These are phyloP conservation scores for Leishmania tarentolae DNA, from an alignment of 208 protist genomes.

Conservation along the genomic window DNA sequence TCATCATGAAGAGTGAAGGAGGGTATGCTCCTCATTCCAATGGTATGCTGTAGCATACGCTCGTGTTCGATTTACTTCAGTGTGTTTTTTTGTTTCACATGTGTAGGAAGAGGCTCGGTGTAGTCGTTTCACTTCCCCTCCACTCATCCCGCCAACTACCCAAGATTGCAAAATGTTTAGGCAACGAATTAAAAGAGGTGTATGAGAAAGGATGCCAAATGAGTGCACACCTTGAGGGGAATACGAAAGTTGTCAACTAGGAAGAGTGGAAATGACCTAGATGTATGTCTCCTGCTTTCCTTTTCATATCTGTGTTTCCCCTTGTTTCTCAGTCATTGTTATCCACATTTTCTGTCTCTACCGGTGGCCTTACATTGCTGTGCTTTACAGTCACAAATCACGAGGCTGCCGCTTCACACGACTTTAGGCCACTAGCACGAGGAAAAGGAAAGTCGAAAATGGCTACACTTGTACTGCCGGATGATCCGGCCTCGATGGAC, in stretches of 20 bases:
- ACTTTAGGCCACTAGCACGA: background rate
- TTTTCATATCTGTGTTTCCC: background rate
- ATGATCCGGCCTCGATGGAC: constrained; percentile 30
- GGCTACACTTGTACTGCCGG: constrained; percentile 22
- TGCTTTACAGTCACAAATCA: background rate
- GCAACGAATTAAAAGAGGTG: background rate
- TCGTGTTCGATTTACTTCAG: background rate
- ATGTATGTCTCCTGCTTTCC: background rate
- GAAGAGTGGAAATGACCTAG: background rate
- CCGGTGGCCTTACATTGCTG: background rate
- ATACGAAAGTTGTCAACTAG: background rate
- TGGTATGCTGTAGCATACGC: background rate
- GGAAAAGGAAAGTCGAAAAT: constrained; percentile 1
- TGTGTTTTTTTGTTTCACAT: background rate
- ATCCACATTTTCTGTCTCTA: background rate
- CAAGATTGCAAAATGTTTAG: background rate
- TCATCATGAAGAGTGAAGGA: background rate
- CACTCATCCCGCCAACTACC: background rate
- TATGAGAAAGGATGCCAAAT: background rate
- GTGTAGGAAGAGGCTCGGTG: background rate
- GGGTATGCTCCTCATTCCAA: background rate
- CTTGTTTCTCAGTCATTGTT: background rate
- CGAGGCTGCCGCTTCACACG: background rate
- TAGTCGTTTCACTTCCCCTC: no score
- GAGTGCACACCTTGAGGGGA: background rate